Evolutionary conservation across 2,329 filamentous ascomycete genomes (phyloP), one percentile per base, ranked within the genome.

Genomic region (Colletotrichum phormii): DNA sequence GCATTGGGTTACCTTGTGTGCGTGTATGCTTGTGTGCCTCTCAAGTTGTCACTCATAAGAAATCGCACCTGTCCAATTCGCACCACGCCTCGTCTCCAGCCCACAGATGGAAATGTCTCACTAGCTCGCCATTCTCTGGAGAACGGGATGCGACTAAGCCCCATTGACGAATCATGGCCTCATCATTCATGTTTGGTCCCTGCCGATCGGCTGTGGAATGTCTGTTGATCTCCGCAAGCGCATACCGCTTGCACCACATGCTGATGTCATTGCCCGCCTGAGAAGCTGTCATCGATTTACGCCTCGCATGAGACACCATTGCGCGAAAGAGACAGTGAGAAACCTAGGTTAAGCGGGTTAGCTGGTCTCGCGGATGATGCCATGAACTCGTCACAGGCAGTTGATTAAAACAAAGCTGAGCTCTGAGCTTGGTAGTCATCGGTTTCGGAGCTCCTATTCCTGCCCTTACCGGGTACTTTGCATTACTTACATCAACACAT

Each of bases 231-330:
- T 37, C 63, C 68, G 33, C 54, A 54, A 46, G 46, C 37, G 51
- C 13, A 22, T 33, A 29, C 51, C 42, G 24, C 31, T 55, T 51
- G 24, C 37, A 42, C 66, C 29, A 49, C 11, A 55, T 69, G 58
- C 72, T 75, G 74, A 75, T 74, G 72, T 75, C 74, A 75, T 75
- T 61, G 22, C 15, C 61, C 33, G 18, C 59, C 22, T 18, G 61
- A 66, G 51, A 64, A 74, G 72, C 64, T 59, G 74, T 75, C 74
- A 75, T 75, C 65, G 74, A 75, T 69, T 74, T 57, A 51, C 63
- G 26, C 53, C 12, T 53, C 63, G 49, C 35, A 71, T 37, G 60
- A 62, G 49, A 49, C 15, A 35, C 51, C 26, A 54, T 12, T n/a
- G 35, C 54, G 46, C 66, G 37, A 18, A 42, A 15, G 37, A 42